Percentiles rank a stretch among this genome's conserved stretches.
phyloP scores from a whole-genome alignment of 1,139 yeast genomes.

The Hanseniaspora uvarum region DNA sequence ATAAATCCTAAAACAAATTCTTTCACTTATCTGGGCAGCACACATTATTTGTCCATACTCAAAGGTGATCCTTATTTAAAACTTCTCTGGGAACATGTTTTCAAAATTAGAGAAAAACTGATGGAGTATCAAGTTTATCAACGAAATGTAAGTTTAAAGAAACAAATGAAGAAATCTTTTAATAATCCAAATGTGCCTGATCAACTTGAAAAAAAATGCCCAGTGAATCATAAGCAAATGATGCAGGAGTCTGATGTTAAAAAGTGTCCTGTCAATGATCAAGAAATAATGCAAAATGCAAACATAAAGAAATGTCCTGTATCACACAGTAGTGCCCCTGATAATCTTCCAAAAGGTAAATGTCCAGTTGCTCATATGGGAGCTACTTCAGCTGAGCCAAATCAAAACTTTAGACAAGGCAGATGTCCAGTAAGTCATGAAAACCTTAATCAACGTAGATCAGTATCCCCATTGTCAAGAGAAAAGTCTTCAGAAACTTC shows the following conservation, averaged over 20 bases:
- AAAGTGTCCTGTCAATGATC: not conserved
- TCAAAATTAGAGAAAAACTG: conserved; percentile 40
- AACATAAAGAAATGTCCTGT: conserved; percentile 18
- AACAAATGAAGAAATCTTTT: not conserved
- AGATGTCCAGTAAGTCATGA: conserved; percentile 24
- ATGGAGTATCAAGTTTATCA: conserved; percentile 29
- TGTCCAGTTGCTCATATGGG: conserved; percentile 19
- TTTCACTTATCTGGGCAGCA: conserved; percentile 42
- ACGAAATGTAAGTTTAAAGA: conserved; percentile 5
- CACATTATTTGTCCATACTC: conserved; percentile 46
- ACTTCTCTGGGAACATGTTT: conserved; percentile 43
- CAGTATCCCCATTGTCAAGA: conserved; percentile 7
- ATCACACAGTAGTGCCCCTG: not conserved
- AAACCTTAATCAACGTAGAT: not conserved
- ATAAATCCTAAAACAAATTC: conserved; percentile 37
- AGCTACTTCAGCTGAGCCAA: not conserved
- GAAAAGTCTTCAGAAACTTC: not conserved
- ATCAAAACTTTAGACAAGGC: not conserved
- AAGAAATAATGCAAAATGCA: not conserved
- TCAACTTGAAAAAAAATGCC: conserved; percentile 9
- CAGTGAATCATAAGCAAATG: conserved; percentile 4
- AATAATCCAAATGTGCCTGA: not conserved
- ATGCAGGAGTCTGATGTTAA: not conserved
- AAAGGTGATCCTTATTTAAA: conserved; percentile 44
- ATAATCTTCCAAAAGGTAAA: not conserved